These are phyloP conservation scores for Sclerotinia minor DNA, from an alignment of 2,329 filamentous ascomycete species.

Conservation along the genomic window DNA sequence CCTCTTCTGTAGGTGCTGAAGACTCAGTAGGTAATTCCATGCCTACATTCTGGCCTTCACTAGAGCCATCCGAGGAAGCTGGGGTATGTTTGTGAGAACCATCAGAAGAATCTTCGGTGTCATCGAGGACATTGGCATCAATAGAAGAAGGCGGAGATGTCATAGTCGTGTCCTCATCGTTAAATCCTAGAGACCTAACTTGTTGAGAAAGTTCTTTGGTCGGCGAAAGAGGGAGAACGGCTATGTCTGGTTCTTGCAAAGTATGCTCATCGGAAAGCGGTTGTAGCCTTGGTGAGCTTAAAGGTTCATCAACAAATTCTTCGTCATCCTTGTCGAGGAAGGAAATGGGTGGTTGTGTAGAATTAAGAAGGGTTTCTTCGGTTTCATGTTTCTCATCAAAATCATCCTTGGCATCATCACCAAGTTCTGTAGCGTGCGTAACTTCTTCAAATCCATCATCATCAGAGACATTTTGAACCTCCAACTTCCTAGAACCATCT, in stretches of 20 bases:
- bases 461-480: slow-evolving; percentile 78
- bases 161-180: slow-evolving; percentile 37
- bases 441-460: slow-evolving; percentile 96
- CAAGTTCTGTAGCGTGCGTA: slow-evolving; percentile 65
- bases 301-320: slow-evolving; percentile 76
- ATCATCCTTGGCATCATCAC: slow-evolving; percentile 70
- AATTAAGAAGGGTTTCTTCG: slow-evolving; percentile 52
- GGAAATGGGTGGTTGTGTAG: slow-evolving; percentile 43
- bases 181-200: slow-evolving; percentile 36
- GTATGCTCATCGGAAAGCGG: slow-evolving; percentile 57
- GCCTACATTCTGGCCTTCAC: slow-evolving; percentile 24
- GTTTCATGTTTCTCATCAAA: slow-evolving; percentile 57
- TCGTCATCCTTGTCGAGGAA: slow-evolving; percentile 64
- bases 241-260: slow-evolving; percentile 56
- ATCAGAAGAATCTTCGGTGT: slow-evolving; percentile 29
- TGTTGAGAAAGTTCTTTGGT: slow-evolving; percentile 45
- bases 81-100: slow-evolving; percentile 30
- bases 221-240: slow-evolving; percentile 60
- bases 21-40: slow-evolving; percentile 27
- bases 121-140: slow-evolving; percentile 26
- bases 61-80: slow-evolving; percentile 37
- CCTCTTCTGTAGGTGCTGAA: slow-evolving; percentile 24
- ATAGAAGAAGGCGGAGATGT: slow-evolving; percentile 33
- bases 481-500: slow-evolving; percentile 69
- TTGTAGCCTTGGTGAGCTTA: slow-evolving; percentile 66